Percentiles rank a stretch among this genome's conserved stretches.
These are phyloP conservation scores for Leccinum griseonigrum DNA, from an alignment of 1,284 basidiomycete species.

Conservation along the genomic window DNA sequence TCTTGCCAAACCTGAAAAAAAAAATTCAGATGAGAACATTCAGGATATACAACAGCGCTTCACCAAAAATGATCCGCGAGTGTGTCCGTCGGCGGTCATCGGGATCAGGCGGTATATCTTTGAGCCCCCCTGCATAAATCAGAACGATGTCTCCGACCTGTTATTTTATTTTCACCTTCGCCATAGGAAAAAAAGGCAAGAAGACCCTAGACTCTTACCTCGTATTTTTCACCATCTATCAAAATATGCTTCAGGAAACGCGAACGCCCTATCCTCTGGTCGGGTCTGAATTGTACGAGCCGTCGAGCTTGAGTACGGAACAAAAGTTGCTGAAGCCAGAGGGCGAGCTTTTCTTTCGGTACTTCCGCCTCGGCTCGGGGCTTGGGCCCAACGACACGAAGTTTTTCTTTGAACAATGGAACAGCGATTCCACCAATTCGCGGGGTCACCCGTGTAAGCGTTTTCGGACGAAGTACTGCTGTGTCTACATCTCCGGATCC, in stretches of 20 bases:
- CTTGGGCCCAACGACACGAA: constrained; percentile 49
- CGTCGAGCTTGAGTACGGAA: constrained; percentile 17
- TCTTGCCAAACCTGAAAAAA: constrained; percentile 58
- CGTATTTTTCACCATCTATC: constrained; percentile 29
- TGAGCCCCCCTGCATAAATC: constrained; percentile 37
- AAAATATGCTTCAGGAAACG: constrained; percentile 28
- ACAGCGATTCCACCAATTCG: constrained; percentile 49
- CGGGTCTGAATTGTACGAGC: constrained; percentile 16
- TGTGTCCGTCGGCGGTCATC: constrained; percentile 32
- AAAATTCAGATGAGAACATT: background rate
- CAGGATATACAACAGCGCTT: background rate
- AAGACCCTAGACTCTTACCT: constrained; percentile 14
- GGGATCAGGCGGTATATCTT: constrained; percentile 28
- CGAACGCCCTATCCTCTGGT: constrained; percentile 29
- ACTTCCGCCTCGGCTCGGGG: constrained; percentile 26
- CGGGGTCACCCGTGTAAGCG: constrained; percentile 57
- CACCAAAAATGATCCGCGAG: constrained; percentile 64
- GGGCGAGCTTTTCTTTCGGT: constrained; percentile 10
- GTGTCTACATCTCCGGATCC: constrained; percentile 46
- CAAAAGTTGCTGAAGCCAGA: constrained; percentile 22
- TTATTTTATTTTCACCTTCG: background rate
- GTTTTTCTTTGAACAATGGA: constrained; percentile 48
- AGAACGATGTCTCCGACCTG: constrained; percentile 60
- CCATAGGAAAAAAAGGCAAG: constrained; percentile 24
- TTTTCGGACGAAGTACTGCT: constrained; percentile 44